Percentiles rank a stretch among this genome's conserved stretches.
Evolutionary conservation across 495 filamentous ascomycete genomes (phyloP).

Genomic region (Terfezia claveryi): DNA sequence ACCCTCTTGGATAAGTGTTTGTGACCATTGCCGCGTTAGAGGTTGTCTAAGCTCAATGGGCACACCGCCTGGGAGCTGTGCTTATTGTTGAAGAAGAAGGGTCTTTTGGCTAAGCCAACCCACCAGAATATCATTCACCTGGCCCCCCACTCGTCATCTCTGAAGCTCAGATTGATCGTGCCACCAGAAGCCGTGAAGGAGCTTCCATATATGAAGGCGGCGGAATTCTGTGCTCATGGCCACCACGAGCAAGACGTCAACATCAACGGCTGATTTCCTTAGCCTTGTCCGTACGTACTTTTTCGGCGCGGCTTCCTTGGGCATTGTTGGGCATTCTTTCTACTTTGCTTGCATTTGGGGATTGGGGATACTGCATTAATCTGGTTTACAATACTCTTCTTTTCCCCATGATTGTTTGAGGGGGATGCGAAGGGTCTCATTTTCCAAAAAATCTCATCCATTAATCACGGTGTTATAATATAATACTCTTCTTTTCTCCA

Average conservation of each 20-base stretch:
- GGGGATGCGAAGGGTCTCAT: no score
- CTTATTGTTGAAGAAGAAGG: constrained; percentile 87
- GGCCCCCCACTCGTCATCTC: constrained; percentile 68
- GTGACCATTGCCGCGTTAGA: constrained; percentile 89
- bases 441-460: no score
- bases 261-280: no score
- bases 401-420: no score
- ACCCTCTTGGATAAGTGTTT: constrained; percentile 84
- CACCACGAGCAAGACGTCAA: not conserved
- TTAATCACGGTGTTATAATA: no score
- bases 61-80: constrained; percentile 95
- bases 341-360: no score
- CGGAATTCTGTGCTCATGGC: not conserved
- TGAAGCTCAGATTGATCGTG: constrained; percentile 61
- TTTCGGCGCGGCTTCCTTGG: no score
- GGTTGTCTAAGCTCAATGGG: constrained; percentile 52
- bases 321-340: no score
- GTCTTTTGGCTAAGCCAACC: constrained; percentile 89
- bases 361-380: no score
- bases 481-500: no score
- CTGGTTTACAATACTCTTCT: no score
- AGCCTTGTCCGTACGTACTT: no score
- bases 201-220: constrained; percentile 22
- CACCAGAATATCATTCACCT: constrained; percentile 96
- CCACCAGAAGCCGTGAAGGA: constrained; percentile 52